phyloP scores from a whole-genome alignment of 768 basidiomycete genomes.

The Suillus fuscotomentosus region DNA sequence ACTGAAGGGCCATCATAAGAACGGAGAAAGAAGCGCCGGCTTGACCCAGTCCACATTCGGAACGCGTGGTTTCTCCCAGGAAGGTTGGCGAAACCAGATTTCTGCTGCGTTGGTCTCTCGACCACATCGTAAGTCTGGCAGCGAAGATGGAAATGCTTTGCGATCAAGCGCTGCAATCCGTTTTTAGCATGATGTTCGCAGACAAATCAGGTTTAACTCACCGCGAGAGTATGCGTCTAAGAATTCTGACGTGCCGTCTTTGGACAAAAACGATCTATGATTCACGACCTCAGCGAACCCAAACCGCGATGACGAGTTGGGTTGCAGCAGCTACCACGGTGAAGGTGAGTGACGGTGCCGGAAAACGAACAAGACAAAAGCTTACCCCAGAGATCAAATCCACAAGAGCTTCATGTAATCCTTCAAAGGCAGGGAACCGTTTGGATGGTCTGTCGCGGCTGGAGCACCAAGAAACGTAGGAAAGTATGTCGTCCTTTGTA shows the following conservation, averaged over 20 bases:
- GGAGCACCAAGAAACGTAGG: neutral
- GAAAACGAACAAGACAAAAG: neutral
- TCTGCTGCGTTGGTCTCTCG: neutral
- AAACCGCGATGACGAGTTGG: neutral
- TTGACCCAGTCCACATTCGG: neutral
- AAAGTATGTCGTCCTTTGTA: neutral
- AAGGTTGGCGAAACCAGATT: neutral
- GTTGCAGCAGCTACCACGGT: neutral
- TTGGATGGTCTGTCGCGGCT: no score
- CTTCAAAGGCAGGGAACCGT: neutral
- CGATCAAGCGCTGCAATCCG: neutral
- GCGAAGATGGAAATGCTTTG: neutral
- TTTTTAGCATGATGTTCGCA: neutral
- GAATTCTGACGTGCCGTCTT: neutral
- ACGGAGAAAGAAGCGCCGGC: neutral
- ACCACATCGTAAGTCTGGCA: neutral
- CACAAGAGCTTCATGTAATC: neutral
- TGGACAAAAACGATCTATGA: neutral
- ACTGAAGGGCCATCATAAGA: neutral
- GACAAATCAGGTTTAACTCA: neutral
- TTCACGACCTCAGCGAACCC: neutral
- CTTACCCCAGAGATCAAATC: neutral
- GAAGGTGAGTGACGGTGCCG: neutral
- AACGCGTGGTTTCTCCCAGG: neutral
- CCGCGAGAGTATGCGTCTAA: neutral